A percentile compares a stretch with the other conserved stretches of the same genome.
phyloP scores from a whole-genome alignment of 441 rosid genomes.

The Hura crepitans region DNA sequence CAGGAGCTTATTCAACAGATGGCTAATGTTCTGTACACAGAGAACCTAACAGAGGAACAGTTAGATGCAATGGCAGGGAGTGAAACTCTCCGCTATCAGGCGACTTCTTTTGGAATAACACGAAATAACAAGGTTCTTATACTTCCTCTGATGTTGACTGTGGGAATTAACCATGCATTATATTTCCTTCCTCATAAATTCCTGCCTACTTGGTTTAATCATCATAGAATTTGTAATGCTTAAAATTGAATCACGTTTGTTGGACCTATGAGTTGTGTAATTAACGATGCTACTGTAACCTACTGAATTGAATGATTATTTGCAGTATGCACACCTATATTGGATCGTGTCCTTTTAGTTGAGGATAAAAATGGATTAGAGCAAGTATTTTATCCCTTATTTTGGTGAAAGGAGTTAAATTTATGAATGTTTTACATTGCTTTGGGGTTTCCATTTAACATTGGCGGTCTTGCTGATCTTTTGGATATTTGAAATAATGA shows the following conservation, averaged over 20 bases:
- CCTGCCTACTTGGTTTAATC: not conserved
- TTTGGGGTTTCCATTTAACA: slow-evolving; percentile 1
- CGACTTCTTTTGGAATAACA: slow-evolving; percentile 93
- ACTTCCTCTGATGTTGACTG: not conserved
- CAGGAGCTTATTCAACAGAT: slow-evolving; percentile 99
- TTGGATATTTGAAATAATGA: not conserved
- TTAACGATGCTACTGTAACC: not conserved
- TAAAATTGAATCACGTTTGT: not conserved
- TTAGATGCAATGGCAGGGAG: slow-evolving; percentile 99
- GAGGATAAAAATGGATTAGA: not conserved
- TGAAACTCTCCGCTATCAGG: slow-evolving; percentile 96
- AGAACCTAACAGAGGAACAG: slow-evolving; percentile 98
- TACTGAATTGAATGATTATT: not conserved
- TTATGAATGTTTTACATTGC: not conserved
- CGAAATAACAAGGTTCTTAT: slow-evolving; percentile 83
- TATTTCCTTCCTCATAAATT: not conserved
- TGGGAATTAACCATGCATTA: not conserved
- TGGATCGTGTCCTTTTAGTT: not conserved
- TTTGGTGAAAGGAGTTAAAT: not conserved
- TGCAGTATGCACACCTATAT: not conserved
- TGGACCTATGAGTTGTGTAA: not conserved
- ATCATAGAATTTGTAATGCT: not conserved
- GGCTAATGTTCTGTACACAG: slow-evolving; percentile 99
- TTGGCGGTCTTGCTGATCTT: not conserved
- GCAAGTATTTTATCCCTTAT: not conserved